phyloP scores from a whole-genome alignment of 1,139 yeast genomes.

The Yarrowia galli region DNA sequence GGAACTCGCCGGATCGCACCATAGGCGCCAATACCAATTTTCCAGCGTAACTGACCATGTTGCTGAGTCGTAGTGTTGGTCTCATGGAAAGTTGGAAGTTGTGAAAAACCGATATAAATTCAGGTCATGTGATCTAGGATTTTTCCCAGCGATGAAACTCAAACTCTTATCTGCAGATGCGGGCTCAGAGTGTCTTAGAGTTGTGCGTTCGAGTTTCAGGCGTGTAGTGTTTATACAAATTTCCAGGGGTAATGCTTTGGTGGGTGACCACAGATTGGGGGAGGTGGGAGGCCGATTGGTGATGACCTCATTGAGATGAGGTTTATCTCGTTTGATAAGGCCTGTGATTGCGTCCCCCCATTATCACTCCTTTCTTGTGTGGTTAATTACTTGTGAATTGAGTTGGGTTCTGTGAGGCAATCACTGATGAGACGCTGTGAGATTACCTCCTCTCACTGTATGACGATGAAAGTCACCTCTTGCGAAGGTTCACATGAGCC shows the following conservation, averaged over 20 bases:
- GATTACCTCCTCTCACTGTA: too few relatives aligned
- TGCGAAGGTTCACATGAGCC: neutral
- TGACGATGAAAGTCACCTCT: constrained; percentile 1
- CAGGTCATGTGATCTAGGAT: constrained; percentile 14
- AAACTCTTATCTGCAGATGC: constrained; percentile 16
- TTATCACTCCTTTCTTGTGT: neutral
- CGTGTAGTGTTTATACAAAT: too few relatives aligned
- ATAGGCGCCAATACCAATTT: constrained; percentile 91
- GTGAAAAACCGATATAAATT: neutral
- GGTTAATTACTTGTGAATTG: constrained; percentile 1
- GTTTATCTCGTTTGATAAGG: too few relatives aligned
- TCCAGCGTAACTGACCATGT: constrained; percentile 60
- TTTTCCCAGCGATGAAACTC: neutral
- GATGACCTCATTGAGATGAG: too few relatives aligned
- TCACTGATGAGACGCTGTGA: neutral
- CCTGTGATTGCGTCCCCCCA: too few relatives aligned
- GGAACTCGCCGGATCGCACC: constrained; percentile 93
- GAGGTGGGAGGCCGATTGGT: too few relatives aligned
- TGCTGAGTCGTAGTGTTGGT: constrained; percentile 32
- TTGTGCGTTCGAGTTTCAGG: neutral
- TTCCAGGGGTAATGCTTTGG: too few relatives aligned
- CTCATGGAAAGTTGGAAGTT: constrained; percentile 14
- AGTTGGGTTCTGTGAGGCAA: neutral
- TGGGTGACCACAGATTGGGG: too few relatives aligned
- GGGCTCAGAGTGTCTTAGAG: neutral